Conservation (phyloP, 2,329 filamentous ascomycete species). For the Beauveria bassiana region DNA sequence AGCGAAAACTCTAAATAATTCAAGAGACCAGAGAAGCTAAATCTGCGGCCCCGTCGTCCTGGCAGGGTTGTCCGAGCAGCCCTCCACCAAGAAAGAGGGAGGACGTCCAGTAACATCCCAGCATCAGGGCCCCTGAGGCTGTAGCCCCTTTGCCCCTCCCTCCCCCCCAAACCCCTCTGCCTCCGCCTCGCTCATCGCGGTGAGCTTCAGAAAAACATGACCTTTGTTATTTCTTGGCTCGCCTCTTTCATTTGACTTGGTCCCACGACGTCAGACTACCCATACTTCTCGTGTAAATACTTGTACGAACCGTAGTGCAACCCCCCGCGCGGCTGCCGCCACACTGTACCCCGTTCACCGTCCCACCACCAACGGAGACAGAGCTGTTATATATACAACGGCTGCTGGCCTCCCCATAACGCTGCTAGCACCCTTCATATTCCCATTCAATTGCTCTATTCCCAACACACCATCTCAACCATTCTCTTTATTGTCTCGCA, state of each 20-base stretch:
- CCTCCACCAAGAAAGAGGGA: not conserved
- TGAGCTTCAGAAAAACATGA: not conserved
- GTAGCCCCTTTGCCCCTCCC: too few species aligned
- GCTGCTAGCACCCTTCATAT: not conserved
- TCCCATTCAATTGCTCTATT: not conserved
- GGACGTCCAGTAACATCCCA: not conserved
- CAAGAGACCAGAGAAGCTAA: not conserved
- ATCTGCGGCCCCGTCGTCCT: not conserved
- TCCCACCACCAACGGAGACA: not conserved
- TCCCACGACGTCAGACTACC: not conserved
- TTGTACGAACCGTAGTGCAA: not conserved
- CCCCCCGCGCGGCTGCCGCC: not conserved
- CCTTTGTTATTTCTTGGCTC: not conserved
- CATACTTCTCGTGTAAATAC: not conserved
- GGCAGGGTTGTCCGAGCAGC: constrained; percentile 4
- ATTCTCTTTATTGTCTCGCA: not conserved
- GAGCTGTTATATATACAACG: not conserved
- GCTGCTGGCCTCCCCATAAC: not conserved
- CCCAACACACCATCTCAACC: not conserved
- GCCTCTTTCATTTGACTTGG: not conserved
- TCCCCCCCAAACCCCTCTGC: not conserved
- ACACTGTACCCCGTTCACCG: not conserved
- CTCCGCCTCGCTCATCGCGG: constrained; percentile 2
- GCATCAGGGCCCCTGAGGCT: not conserved
- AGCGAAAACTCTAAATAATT: not conserved